These are phyloP conservation scores for Cardiospermum halicacabum DNA, from an alignment of 345 rosid genomes.

Conservation along the genomic window DNA sequence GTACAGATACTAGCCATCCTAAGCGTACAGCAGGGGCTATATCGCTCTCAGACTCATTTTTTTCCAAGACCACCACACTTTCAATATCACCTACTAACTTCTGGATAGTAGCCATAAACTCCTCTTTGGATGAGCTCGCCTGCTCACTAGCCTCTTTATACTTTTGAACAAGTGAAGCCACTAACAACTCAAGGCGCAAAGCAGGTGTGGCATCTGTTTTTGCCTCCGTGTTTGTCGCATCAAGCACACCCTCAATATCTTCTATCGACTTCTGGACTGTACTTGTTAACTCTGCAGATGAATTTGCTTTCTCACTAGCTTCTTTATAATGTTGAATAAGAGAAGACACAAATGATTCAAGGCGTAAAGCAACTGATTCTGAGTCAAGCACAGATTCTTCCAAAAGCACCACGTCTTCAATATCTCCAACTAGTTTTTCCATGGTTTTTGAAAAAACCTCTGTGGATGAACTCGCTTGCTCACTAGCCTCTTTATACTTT, in stretches of 20 bases:
- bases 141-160: conserved; percentile 45
- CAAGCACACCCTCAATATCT: conserved; percentile 46
- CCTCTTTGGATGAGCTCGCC: conserved; percentile 19
- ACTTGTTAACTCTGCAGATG: conserved; percentile 23
- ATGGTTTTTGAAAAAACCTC: conserved; percentile 28
- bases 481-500: not conserved
- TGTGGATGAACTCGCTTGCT: not conserved
- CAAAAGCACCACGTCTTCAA: conserved; percentile 55
- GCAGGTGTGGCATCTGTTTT: conserved; percentile 37
- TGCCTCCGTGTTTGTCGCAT: conserved; percentile 37
- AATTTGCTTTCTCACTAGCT: conserved; percentile 35
- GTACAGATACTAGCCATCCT: too few relatives aligned
- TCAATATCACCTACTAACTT: too few relatives aligned
- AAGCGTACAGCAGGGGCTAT: too few relatives aligned
- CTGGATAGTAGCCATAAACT: too few relatives aligned
- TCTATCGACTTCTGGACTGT: not conserved
- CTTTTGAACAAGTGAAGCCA: conserved; percentile 59
- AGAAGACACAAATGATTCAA: conserved; percentile 58
- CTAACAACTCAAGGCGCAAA: conserved; percentile 54
- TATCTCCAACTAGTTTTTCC: conserved; percentile 47
- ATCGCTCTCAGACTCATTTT: too few relatives aligned
- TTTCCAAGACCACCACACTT: too few relatives aligned
- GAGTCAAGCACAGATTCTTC: conserved; percentile 19
- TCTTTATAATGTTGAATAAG: conserved; percentile 65
- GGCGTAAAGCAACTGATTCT: conserved; percentile 35